Evolutionary conservation across 2,329 filamentous ascomycete genomes (phyloP).

Genomic region (Sclerotinia subarctica): DNA sequence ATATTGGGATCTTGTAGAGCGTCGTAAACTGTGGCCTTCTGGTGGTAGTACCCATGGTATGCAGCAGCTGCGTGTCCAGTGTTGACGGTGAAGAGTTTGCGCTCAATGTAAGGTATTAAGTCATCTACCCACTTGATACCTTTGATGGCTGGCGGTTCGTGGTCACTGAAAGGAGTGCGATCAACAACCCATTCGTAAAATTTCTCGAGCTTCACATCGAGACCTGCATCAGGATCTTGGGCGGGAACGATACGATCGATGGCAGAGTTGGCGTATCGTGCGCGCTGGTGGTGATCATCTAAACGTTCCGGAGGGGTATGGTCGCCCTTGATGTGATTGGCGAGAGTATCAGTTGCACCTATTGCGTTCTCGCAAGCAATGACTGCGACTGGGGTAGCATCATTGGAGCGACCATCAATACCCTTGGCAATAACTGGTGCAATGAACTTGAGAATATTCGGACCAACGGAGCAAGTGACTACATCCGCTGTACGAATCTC

Average conservation of each 20-base stretch:
- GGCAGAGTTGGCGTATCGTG: conserved; percentile 92
- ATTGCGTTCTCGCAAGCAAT: conserved; percentile 99
- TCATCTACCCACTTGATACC: conserved; percentile 93
- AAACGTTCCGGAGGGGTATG: conserved; percentile 69
- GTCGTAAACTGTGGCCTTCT: conserved; percentile 86
- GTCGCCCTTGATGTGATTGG: conserved; percentile 71
- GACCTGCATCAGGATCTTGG: conserved; percentile 73
- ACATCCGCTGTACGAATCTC: conserved; percentile 86
- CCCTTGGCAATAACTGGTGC: conserved; percentile 94
- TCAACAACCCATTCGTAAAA: conserved; percentile 99
- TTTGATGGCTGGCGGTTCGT: conserved; percentile 69
- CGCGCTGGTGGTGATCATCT: conserved; percentile 66
- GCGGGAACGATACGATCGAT: conserved; percentile 98
- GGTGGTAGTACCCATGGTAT: conserved; percentile 86
- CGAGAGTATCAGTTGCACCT: conserved; percentile 85
- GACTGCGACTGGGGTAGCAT: conserved; percentile 70
- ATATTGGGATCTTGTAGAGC: conserved; percentile 79
- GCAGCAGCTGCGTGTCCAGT: conserved; percentile 94
- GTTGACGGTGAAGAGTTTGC: conserved; percentile 99
- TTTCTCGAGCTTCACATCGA: conserved; percentile 94
- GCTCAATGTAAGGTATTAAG: conserved; percentile 93
- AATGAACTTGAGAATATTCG: conserved; percentile 94
- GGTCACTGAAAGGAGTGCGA: conserved; percentile 72
- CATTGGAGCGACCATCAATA: conserved; percentile 69
- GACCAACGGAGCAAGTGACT: conserved; percentile 95